Evolutionary conservation across 306 rosid species (phyloP), one percentile per base, ranked within the genome.

Genomic region (Rosa chinensis): DNA sequence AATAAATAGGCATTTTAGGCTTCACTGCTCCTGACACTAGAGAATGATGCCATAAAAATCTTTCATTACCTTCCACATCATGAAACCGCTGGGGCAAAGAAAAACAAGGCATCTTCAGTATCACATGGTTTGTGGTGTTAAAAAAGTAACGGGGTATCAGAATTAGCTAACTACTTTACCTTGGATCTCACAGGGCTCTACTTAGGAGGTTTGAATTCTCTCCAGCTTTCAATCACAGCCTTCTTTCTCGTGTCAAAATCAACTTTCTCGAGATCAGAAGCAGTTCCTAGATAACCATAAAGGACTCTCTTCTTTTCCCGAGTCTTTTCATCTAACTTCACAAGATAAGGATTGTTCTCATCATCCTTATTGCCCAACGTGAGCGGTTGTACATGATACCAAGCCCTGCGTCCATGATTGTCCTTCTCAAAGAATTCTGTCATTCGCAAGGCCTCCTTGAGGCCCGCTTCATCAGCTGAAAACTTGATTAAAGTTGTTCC

Each of bases 211-310:
- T 81, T 91, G 84, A 77, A 79, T 82, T 91, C 99, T 73, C 93
- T 87, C 87, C 75, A 58, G 94, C 92, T 93, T 86, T 93, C 98
- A 52, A 96, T 84, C 71, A 18, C 73, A 18, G 73, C 87, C 87
- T 88, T 96, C 94, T 93, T 96, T 88, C 91, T 91, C 13, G 97
- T 91, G 13, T 96, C 99, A 69, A 87, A 90, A 85, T 96, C 99
- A 81, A 96, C 73, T 83, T 90, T 91, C 73, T 96, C 99, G 23
- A 96, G 85, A 83, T 96, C 99, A 80, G 86, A 87, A 77, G 91
- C 98, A 71, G 94, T 91, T 77, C 92, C 97, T 59, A 95, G 89
- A 90, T 91, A 90, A 72, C 97, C 99, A 87, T 91, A 96, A 66
- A 96, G 89, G 77, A 96, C 72, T 87, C 92, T 88, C 83, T 83